phyloP scores from a whole-genome alignment of 2,329 filamentous ascomycete genomes.

The Coniella lustricola region DNA sequence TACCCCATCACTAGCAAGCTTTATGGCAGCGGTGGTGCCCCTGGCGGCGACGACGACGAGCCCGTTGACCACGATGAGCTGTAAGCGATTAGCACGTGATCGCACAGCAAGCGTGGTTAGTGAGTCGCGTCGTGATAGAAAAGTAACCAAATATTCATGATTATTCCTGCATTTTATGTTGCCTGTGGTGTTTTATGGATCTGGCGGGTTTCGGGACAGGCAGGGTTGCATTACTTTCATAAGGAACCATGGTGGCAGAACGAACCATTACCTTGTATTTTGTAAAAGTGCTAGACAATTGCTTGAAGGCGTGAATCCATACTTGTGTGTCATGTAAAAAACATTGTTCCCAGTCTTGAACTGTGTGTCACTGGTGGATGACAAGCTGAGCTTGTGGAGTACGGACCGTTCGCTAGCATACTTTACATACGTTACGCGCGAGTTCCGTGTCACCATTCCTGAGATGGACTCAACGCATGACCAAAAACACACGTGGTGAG shows the following conservation, averaged over 20 bases:
- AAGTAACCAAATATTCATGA: constrained; percentile 14
- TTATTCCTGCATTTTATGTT: constrained; percentile 7
- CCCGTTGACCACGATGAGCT: constrained; percentile 67
- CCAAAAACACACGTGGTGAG: too few relatives aligned
- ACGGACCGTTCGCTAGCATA: too few relatives aligned
- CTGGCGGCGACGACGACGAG: constrained; percentile 65
- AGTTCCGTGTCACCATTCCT: too few relatives aligned
- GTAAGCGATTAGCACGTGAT: constrained; percentile 40
- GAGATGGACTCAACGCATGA: too few relatives aligned
- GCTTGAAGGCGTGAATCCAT: constrained; percentile 2
- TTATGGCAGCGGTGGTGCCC: constrained; percentile 60
- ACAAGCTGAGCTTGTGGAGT: too few relatives aligned
- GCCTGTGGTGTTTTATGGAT: constrained; percentile 10
- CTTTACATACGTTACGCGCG: too few relatives aligned
- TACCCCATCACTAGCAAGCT: constrained; percentile 99
- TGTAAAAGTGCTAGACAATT: constrained; percentile 14
- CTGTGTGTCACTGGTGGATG: too few relatives aligned
- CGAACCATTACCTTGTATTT: constrained; percentile 3
- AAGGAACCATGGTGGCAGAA: constrained; percentile 5
- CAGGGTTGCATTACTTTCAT: constrained; percentile 3
- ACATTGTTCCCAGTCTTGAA: too few relatives aligned
- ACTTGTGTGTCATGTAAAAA: too few relatives aligned
- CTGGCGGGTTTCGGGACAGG: constrained; percentile 6
- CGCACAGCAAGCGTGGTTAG: background rate
- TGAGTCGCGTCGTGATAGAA: constrained; percentile 6